These are phyloP conservation scores for Saccharomyces jurei DNA, from an alignment of 805 yeast species.

Conservation along the genomic window DNA sequence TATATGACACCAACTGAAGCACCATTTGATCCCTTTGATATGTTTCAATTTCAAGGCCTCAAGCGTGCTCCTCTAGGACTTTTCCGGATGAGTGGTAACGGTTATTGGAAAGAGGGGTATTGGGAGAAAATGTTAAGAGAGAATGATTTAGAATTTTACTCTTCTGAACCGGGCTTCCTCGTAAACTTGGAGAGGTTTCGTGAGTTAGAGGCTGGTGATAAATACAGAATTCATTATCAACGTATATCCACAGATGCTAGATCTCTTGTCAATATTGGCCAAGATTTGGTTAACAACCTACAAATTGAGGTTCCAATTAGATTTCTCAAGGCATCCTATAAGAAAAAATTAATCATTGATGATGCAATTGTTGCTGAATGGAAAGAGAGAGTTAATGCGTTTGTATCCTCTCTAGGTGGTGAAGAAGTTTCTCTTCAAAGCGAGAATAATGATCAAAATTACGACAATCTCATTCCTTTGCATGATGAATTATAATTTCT, in stretches of 20 bases:
- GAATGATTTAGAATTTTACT: conserved; percentile 50
- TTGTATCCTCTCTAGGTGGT: not conserved
- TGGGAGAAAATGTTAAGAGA: conserved; percentile 62
- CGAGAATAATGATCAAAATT: not conserved
- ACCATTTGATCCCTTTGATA: conserved; percentile 69
- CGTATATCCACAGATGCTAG: conserved; percentile 66
- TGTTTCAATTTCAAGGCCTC: conserved; percentile 29
- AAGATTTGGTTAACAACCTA: conserved; percentile 85
- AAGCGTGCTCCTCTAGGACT: conserved; percentile 48
- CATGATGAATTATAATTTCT: conserved; percentile 4
- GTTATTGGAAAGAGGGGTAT: conserved; percentile 88
- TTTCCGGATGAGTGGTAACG: conserved; percentile 73
- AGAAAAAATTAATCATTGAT: not conserved
- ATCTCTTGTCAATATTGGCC: conserved; percentile 79
- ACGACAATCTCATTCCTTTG: not conserved
- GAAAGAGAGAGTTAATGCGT: not conserved
- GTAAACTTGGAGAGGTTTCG: conserved; percentile 69
- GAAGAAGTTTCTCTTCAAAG: not conserved
- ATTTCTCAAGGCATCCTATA: conserved; percentile 3
- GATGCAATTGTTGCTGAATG: not conserved
- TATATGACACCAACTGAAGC: conserved; percentile 69
- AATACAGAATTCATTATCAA: conserved; percentile 77
- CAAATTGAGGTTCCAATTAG: conserved; percentile 43
- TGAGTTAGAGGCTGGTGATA: conserved; percentile 64
- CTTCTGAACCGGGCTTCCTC: conserved; percentile 77